These are phyloP conservation scores for Apiospora marii DNA, from an alignment of 2,329 filamentous ascomycete genomes.

Conservation along the genomic window DNA sequence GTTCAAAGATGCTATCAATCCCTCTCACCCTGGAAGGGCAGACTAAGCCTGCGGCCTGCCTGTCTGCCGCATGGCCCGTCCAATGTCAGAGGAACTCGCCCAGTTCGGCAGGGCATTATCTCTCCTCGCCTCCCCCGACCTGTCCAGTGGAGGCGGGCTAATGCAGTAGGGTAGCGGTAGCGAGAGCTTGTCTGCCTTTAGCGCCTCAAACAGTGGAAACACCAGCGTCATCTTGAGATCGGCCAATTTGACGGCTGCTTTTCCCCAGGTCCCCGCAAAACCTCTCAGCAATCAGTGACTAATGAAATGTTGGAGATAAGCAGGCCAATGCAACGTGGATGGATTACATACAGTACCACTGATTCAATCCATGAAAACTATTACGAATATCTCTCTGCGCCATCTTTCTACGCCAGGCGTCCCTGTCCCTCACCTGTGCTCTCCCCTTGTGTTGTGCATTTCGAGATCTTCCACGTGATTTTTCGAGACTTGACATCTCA, in stretches of 20 bases:
- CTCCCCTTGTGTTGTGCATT: background rate
- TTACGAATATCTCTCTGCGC: background rate
- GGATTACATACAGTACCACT: too few relatives aligned
- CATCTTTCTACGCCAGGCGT: background rate
- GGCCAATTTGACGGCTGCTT: conserved; percentile 16
- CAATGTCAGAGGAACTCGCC: too few relatives aligned
- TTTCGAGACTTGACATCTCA: background rate
- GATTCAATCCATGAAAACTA: background rate
- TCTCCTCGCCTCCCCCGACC: conserved; percentile 2
- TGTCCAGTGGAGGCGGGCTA: background rate
- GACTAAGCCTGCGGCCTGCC: background rate
- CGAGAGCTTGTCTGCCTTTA: conserved; percentile 1
- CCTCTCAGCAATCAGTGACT: background rate
- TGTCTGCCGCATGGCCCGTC: background rate
- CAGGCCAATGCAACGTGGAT: background rate
- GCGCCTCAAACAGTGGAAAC: background rate
- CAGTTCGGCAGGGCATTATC: conserved; percentile 1
- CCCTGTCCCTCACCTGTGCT: background rate
- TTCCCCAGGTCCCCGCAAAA: conserved; percentile 18
- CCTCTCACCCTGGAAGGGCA: background rate
- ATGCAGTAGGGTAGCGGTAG: conserved; percentile 11
- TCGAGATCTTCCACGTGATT: background rate
- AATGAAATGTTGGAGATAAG: conserved; percentile 4
- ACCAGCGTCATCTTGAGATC: conserved; percentile 10
- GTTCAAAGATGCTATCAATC: background rate